Base-by-base conservation (phyloP, 2,329 filamentous ascomycete species). In the Xylariaceae sp. region DNA sequence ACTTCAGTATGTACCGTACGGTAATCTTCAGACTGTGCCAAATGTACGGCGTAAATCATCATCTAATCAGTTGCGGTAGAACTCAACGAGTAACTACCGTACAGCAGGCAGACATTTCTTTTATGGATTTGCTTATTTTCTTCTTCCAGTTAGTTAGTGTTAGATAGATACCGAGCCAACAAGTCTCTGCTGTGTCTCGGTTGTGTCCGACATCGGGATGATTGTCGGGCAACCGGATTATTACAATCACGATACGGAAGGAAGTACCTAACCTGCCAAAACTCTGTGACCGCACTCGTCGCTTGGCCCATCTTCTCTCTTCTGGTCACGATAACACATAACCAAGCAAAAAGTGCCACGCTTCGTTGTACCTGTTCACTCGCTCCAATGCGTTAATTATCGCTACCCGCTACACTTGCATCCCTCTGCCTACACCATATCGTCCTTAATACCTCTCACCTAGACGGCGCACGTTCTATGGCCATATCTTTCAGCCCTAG, bases 401-500 rank as follows among this genome's bases (percentile, higher is more conserved):
- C 41, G 32, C 12, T 47, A 26, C 32, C 35, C 41, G 32, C 12
- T 47, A 26, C 32, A 47, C 44, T 3, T 47, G 44, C 31, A 47
- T 46, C 19, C 37, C 26, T 39, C 29, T 12, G 39, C 19, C 34
- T 44, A 39, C 48, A 30, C 8, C 31, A 46, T 54, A 7, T 26
- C 27, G 39, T 9, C 11, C 6, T 37, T 27, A 19, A 19, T 19
- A 29, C 44, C 44, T 51, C 35, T 37, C 42, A n/a, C 31, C 31
- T 19, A 8, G 31, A 29, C 35, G 39, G 26, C 35, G 32, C 39
- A 53, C 45, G 45, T 12, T 19, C 12, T 19, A 46, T 43, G 44
- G 35, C 42, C 43, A 43, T 43, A 9, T 6, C 45, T 19, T 44
- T 53, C 51, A 48, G 45, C 45, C 51, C 39, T 53, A 47, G 19